phyloP scores from a whole-genome alignment of 768 basidiomycete genomes.

The Suillus subalutaceus region DNA sequence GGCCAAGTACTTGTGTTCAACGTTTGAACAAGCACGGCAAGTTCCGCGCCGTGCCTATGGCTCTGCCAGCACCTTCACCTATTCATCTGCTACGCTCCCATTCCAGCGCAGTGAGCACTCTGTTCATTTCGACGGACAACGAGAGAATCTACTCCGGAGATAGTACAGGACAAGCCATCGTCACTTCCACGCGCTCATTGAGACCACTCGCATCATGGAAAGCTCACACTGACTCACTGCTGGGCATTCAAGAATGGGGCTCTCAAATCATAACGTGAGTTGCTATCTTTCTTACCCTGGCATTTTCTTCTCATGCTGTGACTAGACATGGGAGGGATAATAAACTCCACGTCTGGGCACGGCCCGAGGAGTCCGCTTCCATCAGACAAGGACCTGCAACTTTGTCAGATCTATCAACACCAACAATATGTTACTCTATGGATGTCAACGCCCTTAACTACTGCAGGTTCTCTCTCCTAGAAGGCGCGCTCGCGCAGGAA shows the following conservation, averaged over 20 bases:
- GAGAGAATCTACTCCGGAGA: constrained; percentile 89
- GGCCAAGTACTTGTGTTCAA: not conserved
- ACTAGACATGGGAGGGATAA: constrained; percentile 84
- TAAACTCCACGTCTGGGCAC: constrained; percentile 76
- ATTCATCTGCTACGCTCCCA: constrained; percentile 79
- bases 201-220: constrained; percentile 77
- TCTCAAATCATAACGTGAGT: constrained; percentile 58
- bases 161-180: constrained; percentile 69
- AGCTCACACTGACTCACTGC: constrained; percentile 76
- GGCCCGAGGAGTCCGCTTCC: constrained; percentile 49
- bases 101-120: constrained; percentile 56
- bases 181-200: constrained; percentile 75
- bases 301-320: not conserved
- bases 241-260: constrained; percentile 80
- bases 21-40: not conserved
- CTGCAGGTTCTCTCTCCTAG: constrained; percentile 78
- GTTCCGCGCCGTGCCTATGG: constrained; percentile 2
- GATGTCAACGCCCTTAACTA: constrained; percentile 95
- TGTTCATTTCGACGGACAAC: constrained; percentile 72
- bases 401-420: constrained; percentile 49
- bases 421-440: constrained; percentile 64
- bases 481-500: constrained; percentile 16
- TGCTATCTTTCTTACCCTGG: not conserved
- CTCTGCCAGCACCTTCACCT: constrained; percentile 53
- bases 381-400: constrained; percentile 59